Percentiles rank a stretch among this genome's conserved stretches.
These are phyloP conservation scores for Aciculosporium take DNA, from an alignment of 2,329 filamentous ascomycete species.

Conservation along the genomic window DNA sequence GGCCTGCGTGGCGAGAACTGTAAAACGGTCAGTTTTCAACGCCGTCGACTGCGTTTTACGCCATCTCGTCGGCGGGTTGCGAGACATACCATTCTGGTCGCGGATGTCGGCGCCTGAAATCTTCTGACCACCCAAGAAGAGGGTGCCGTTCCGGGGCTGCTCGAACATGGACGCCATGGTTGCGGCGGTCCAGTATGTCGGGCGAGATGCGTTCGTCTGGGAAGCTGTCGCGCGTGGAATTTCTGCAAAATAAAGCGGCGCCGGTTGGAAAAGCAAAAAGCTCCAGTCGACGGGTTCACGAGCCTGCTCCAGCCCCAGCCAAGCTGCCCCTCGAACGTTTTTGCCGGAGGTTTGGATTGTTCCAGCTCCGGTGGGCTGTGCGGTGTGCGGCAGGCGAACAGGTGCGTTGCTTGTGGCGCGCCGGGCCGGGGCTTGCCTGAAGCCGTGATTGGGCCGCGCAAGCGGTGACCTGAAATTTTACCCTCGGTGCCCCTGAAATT, in stretches of 20 bases:
- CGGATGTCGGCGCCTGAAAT: conserved; percentile 93
- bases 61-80: conserved; percentile 4
- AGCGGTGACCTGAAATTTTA: conserved; percentile 9
- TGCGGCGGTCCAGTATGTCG: conserved; percentile 13
- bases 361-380: conserved; percentile 12
- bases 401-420: background rate
- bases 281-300: conserved; percentile 7
- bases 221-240: conserved; percentile 3
- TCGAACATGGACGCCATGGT: conserved; percentile 91
- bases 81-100: conserved; percentile 72
- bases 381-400: background rate
- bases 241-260: conserved; percentile 1
- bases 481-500: conserved; percentile 2
- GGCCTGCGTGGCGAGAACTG: conserved; percentile 86
- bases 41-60: background rate
- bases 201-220: conserved; percentile 3
- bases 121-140: conserved; percentile 95
- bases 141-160: conserved; percentile 83
- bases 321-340: conserved; percentile 16
- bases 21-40: conserved; percentile 4
- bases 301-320: conserved; percentile 2
- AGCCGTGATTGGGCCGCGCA: conserved; percentile 9
- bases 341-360: conserved; percentile 15
- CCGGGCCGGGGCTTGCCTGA: background rate
- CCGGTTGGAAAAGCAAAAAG: conserved; percentile 7